Evolutionary conservation across 2,329 filamentous ascomycete species (phyloP).

Genomic region (Westerdykella aurantiaca): DNA sequence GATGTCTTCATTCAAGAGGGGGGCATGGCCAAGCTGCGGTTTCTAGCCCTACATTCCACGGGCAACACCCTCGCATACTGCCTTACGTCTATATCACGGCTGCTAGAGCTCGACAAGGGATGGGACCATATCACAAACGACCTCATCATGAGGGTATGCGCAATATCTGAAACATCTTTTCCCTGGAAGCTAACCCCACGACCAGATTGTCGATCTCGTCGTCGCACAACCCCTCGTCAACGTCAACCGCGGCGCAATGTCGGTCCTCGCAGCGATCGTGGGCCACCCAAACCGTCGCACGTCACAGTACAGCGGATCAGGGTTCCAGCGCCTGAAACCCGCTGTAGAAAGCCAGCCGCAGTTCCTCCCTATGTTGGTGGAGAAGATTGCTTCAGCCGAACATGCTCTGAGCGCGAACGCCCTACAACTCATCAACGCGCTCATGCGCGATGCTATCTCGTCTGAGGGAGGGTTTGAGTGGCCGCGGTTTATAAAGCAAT

Average conservation of each 20-base stretch:
- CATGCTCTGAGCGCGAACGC: slow-evolving; percentile 94
- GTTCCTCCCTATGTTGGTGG: slow-evolving; percentile 90
- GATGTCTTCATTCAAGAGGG: slow-evolving; percentile 92
- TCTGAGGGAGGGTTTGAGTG: slow-evolving; percentile 75
- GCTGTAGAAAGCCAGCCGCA: slow-evolving; percentile 86
- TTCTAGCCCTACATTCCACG: slow-evolving; percentile 74
- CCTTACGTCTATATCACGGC: slow-evolving; percentile 75
- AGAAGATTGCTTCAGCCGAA: slow-evolving; percentile 85
- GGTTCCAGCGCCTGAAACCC: slow-evolving; percentile 86
- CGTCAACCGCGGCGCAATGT: slow-evolving; percentile 93
- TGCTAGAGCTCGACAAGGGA: slow-evolving; percentile 95
- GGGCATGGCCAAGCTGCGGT: slow-evolving; percentile 73
- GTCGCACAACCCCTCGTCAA: slow-evolving; percentile 96
- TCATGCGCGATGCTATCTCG: slow-evolving; percentile 86
- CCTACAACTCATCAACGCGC: slow-evolving; percentile 87
- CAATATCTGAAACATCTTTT: slow-evolving; percentile 3
- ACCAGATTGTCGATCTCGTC: slow-evolving; percentile 77
- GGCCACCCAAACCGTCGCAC: slow-evolving; percentile 64
- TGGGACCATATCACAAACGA: slow-evolving; percentile 84
- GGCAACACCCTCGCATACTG: slow-evolving; percentile 96
- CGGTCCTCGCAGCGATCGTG: slow-evolving; percentile 88
- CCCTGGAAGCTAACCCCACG: slow-evolving; percentile 9
- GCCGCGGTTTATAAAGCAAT: slow-evolving; percentile 87
- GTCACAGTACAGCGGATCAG: slow-evolving; percentile 59
- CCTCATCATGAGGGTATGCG: slow-evolving; percentile 58